Conservation (phyloP, 345 rosid genomes). For the Brassica juncea region DNA sequence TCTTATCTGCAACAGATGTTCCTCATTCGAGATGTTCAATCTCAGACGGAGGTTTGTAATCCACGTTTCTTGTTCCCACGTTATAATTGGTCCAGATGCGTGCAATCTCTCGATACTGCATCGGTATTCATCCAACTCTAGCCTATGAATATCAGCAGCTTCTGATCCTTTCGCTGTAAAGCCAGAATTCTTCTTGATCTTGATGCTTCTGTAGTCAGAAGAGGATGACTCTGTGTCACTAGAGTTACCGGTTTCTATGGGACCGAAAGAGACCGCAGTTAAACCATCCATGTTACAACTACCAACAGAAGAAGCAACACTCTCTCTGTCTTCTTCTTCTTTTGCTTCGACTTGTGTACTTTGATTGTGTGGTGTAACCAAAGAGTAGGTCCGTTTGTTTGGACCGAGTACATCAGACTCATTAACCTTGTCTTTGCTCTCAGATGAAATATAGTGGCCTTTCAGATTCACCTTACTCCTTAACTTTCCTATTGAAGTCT, state of each 20-base stretch:
- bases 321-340: slow-evolving; percentile 40
- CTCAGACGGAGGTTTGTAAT: slow-evolving; percentile 77
- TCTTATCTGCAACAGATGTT: slow-evolving; percentile 74
- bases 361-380: slow-evolving; percentile 35
- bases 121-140: slow-evolving; percentile 74
- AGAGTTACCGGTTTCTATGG: slow-evolving; percentile 28
- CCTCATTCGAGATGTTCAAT: slow-evolving; percentile 80
- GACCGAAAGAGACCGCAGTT: slow-evolving; percentile 24
- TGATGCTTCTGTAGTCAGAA: slow-evolving; percentile 13
- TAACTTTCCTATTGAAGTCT: slow-evolving; percentile 27
- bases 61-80: slow-evolving; percentile 84
- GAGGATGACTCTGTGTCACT: slow-evolving; percentile 41
- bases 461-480: slow-evolving; percentile 32
- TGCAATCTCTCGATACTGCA: slow-evolving; percentile 65
- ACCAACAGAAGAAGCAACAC: slow-evolving; percentile 62
- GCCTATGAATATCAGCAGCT: slow-evolving; percentile 56
- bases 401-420: slow-evolving; percentile 40
- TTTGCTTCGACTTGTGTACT: not conserved
- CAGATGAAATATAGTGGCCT: slow-evolving; percentile 29
- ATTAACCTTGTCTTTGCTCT: slow-evolving; percentile 23
- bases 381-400: slow-evolving; percentile 45
- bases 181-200: slow-evolving; percentile 10
- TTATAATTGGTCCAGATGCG: slow-evolving; percentile 71
- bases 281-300: slow-evolving; percentile 51
- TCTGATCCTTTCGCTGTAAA: slow-evolving; percentile 34